A percentile compares a stretch with the other conserved stretches of the same genome.
Conservation (phyloP, 2,329 filamentous ascomycete genomes). For the Hypomyces perniciosus region DNA sequence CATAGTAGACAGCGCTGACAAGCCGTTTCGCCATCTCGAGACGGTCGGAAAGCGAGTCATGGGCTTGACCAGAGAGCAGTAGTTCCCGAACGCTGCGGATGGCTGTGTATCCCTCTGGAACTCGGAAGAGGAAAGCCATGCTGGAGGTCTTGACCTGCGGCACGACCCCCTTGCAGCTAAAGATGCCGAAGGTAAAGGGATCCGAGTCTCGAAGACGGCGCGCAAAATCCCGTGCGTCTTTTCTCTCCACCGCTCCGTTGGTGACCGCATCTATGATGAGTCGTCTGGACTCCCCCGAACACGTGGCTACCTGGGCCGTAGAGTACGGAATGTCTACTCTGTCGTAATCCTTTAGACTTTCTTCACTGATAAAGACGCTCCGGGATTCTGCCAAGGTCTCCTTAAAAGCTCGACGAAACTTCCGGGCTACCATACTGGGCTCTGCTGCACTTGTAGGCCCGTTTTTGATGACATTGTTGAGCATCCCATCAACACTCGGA, state of each 20-base stretch:
- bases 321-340: too few species aligned
- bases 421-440: too few species aligned
- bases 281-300: too few species aligned
- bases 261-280: too few species aligned
- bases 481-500: constrained; percentile 7
- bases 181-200: constrained; percentile 1
- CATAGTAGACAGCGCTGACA: constrained; percentile 22
- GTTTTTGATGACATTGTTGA: constrained; percentile 5
- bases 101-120: neutral
- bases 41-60: constrained; percentile 24
- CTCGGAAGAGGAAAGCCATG: neutral
- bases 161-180: constrained; percentile 3
- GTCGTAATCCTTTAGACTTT: too few species aligned
- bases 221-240: constrained; percentile 4
- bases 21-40: constrained; percentile 28
- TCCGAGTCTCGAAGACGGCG: neutral
- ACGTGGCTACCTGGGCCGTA: too few species aligned
- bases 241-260: too few species aligned
- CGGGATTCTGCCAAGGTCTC: too few species aligned
- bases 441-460: neutral
- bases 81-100: constrained; percentile 1
- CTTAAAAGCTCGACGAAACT: too few species aligned
- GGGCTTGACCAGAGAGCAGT: neutral
- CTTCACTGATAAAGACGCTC: too few species aligned
- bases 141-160: neutral